Evolutionary conservation across 176 grass and related monocot genomes (phyloP).

Genomic region (Triticum aestivum): IWGSC_CS_RefSeq_v2.1 NC_057796.1:485021165-485021664

Average conservation of each 20-base stretch:
- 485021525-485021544: constrained; percentile 59
- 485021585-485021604: constrained; percentile 37
- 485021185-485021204: constrained; percentile 65
- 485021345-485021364: constrained; percentile 78
- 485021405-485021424: constrained; percentile 39
- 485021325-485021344: constrained; percentile 74
- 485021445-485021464: constrained; percentile 70
- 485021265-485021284: constrained; percentile 72
- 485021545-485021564: constrained; percentile 53
- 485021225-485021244: constrained; percentile 45
- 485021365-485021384: constrained; percentile 54
- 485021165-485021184: constrained; percentile 57
- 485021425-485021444: constrained; percentile 51
- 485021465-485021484: constrained; percentile 57
- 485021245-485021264: constrained; percentile 70
- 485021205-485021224: constrained; percentile 64
- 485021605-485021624: constrained; percentile 43
- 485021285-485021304: constrained; percentile 78
- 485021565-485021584: constrained; percentile 42
- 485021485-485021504: constrained; percentile 73
- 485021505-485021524: constrained; percentile 85
- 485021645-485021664: constrained; percentile 42
- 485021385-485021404: constrained; percentile 56
- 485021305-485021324: constrained; percentile 69
- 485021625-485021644: constrained; percentile 33